Conservation (phyloP, 108 stramenopile genomes). For the Licmophora abbreviata region DNA sequence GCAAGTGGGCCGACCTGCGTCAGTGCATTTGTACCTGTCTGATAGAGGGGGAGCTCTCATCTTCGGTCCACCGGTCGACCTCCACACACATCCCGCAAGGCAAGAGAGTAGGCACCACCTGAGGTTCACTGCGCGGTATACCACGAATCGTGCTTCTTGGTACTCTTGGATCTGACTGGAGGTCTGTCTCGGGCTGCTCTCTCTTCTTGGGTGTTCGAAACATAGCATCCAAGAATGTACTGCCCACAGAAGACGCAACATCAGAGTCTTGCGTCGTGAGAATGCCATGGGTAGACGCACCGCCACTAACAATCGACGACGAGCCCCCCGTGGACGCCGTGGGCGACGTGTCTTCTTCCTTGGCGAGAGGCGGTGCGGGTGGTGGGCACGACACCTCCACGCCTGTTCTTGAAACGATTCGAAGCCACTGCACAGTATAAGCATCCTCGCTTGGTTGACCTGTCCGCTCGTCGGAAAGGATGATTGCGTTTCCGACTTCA, state of each 20-base stretch:
- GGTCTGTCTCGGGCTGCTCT: neutral
- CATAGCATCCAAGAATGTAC: slow-evolving; percentile 48
- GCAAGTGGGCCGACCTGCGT: too few species aligned
- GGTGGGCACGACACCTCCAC: slow-evolving; percentile 57
- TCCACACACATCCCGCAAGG: slow-evolving; percentile 73
- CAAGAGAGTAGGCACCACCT: slow-evolving; percentile 3
- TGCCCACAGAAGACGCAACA: slow-evolving; percentile 51
- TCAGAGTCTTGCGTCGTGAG: slow-evolving; percentile 30
- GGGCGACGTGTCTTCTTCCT: slow-evolving; percentile 31
- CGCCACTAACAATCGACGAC: slow-evolving; percentile 13
- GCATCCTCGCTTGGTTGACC: slow-evolving; percentile 13
- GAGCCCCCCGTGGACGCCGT: slow-evolving; percentile 27
- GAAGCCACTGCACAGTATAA: slow-evolving; percentile 31
- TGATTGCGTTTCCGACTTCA: slow-evolving; percentile 73
- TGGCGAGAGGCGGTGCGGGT: slow-evolving; percentile 4
- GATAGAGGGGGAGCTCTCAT: too few species aligned
- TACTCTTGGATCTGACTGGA: slow-evolving; percentile 4
- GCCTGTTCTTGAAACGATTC: slow-evolving; percentile 49
- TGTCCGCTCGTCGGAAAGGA: slow-evolving; percentile 16
- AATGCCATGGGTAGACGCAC: slow-evolving; percentile 7
- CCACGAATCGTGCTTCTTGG: too few species aligned
- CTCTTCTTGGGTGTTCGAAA: slow-evolving; percentile 45
- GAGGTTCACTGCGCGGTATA: neutral
- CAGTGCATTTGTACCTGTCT: too few species aligned
- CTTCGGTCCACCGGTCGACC: slow-evolving; percentile 42